Conservation (phyloP, 2,329 filamentous ascomycete species). For the Colletotrichum brevisporum region DNA sequence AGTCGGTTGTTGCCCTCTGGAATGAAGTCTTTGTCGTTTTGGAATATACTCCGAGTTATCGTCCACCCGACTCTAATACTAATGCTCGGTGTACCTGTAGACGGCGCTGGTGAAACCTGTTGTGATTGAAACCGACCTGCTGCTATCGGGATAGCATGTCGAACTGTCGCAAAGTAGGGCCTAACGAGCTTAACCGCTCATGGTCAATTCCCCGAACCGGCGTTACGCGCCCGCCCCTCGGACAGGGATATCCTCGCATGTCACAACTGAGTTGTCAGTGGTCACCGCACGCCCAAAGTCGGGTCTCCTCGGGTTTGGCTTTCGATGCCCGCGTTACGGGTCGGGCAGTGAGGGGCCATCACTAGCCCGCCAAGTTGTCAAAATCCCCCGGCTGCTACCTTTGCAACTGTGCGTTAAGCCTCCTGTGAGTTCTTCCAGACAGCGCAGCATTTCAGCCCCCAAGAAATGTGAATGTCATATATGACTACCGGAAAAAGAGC, state of each 20-base stretch:
- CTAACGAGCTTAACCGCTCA: slow-evolving; percentile 22
- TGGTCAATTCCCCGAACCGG: slow-evolving; percentile 25
- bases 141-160: slow-evolving; percentile 23
- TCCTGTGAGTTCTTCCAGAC: not conserved
- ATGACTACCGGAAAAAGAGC: slow-evolving; percentile 1
- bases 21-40: not conserved
- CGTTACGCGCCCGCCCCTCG: not conserved
- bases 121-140: slow-evolving; percentile 7
- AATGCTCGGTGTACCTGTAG: not conserved
- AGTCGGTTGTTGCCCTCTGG: not conserved
- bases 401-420: not conserved
- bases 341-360: not conserved
- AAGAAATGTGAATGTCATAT: slow-evolving; percentile 1
- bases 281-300: slow-evolving; percentile 15
- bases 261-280: slow-evolving; percentile 11
- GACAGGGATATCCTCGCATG: slow-evolving; percentile 27
- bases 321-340: not conserved
- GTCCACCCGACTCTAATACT: not conserved
- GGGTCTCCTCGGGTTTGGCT: slow-evolving; percentile 7
- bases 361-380: slow-evolving; percentile 7
- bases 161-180: not conserved
- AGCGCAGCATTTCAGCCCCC: slow-evolving; percentile 18
- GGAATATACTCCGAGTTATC: not conserved
- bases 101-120: not conserved
- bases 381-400: not conserved